phyloP scores from a whole-genome alignment of 2,329 filamentous ascomycete genomes.

The Penicillium sumatraense region DNA sequence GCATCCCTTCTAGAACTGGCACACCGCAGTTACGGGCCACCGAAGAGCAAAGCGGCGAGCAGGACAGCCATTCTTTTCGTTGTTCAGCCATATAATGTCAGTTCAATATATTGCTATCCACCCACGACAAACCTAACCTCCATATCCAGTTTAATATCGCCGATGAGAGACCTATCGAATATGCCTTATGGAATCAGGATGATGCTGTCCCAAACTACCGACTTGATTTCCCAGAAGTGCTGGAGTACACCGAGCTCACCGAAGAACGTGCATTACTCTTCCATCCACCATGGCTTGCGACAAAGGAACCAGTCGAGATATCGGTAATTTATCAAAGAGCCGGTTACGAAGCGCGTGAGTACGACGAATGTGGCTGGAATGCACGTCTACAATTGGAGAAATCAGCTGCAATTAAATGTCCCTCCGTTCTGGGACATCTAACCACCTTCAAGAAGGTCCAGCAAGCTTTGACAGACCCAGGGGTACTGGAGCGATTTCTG shows the following conservation, averaged over 20 bases:
- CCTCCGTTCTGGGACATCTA: slow-evolving; percentile 47
- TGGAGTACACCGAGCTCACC: slow-evolving; percentile 35
- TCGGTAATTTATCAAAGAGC: slow-evolving; percentile 51
- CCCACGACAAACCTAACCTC: neutral
- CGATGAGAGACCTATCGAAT: slow-evolving; percentile 53
- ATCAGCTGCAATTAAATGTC: slow-evolving; percentile 51
- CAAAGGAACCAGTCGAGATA: slow-evolving; percentile 38
- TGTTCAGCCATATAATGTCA: slow-evolving; percentile 47
- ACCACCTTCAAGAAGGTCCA: slow-evolving; percentile 52
- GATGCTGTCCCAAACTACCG: slow-evolving; percentile 41
- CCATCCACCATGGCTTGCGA: slow-evolving; percentile 27
- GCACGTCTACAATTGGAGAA: slow-evolving; percentile 42
- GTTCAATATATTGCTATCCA: neutral
- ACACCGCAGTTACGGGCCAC: slow-evolving; percentile 37
- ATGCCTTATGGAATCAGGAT: slow-evolving; percentile 42
- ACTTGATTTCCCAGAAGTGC: slow-evolving; percentile 39
- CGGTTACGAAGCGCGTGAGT: slow-evolving; percentile 48
- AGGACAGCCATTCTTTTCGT: slow-evolving; percentile 47
- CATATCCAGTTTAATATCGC: slow-evolving; percentile 44
- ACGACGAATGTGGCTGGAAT: slow-evolving; percentile 35
- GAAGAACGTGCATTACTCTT: slow-evolving; percentile 42
- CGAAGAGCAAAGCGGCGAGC: slow-evolving; percentile 13
- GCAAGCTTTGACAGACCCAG: slow-evolving; percentile 41
- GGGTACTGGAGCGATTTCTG: slow-evolving; percentile 41
- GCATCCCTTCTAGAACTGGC: slow-evolving; percentile 37